phyloP scores from a whole-genome alignment of 75 land plant species.

The Sequoia sempervirens region DNA sequence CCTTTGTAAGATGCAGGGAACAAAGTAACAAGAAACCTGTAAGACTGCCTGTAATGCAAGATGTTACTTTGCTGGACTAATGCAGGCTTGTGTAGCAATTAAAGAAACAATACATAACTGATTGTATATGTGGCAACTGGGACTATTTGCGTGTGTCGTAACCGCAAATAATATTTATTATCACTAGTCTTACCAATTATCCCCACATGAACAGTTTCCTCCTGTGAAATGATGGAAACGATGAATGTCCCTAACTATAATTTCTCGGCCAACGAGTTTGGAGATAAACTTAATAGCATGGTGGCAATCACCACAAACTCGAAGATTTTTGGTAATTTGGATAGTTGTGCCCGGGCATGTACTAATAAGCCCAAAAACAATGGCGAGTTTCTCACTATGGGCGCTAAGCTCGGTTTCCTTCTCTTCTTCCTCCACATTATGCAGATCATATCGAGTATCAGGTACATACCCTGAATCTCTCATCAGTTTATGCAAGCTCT shows the following conservation, averaged over 20 bases:
- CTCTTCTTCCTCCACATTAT: slow-evolving; percentile 33
- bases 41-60: background rate
- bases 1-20: background rate
- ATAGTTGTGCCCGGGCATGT: slow-evolving; percentile 17
- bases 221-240: slow-evolving; percentile 34
- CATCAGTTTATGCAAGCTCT: slow-evolving; percentile 15
- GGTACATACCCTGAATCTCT: slow-evolving; percentile 33
- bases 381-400: slow-evolving; percentile 36
- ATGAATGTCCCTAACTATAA: slow-evolving; percentile 22
- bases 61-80: background rate
- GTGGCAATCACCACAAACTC: slow-evolving; percentile 40
- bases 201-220: slow-evolving; percentile 39
- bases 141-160: background rate
- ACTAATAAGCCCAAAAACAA: slow-evolving; percentile 37
- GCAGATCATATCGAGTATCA: slow-evolving; percentile 15
- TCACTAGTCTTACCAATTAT: slow-evolving; percentile 23
- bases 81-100: background rate
- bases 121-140: background rate
- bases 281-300: slow-evolving; percentile 30
- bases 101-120: background rate
- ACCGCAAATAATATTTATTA: background rate
- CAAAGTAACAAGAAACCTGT: background rate
- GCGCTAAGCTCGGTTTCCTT: slow-evolving; percentile 16
- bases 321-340: slow-evolving; percentile 28
- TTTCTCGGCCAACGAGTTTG: slow-evolving; percentile 25